Evolutionary conservation across 371 early-diverging fungal genomes (phyloP).

Genomic region (Mucor irregularis): DNA sequence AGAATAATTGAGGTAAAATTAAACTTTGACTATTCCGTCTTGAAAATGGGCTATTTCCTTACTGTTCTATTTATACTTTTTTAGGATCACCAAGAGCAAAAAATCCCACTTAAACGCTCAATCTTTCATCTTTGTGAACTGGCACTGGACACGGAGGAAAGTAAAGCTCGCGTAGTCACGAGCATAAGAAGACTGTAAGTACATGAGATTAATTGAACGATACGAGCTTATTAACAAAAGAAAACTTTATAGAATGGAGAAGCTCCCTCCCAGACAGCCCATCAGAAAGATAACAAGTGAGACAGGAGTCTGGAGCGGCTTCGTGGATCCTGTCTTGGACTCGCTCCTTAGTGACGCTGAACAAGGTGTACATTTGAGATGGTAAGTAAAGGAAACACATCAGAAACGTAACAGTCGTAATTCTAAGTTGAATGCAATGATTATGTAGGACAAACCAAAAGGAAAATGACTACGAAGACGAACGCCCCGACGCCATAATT

Average conservation of each 20-base stretch:
- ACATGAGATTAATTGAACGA: no score
- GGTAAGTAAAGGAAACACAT: no score
- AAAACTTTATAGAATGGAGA: conserved; percentile 3
- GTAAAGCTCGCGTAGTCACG: conserved; percentile 6
- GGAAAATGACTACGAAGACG: conserved; percentile 1
- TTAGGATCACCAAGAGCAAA: background rate
- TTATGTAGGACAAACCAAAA: conserved; percentile 15
- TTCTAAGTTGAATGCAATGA: background rate
- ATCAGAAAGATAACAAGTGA: conserved; percentile 1
- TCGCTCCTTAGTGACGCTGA: conserved; percentile 2
- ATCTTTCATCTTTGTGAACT: background rate
- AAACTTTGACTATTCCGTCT: background rate
- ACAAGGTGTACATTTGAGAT: conserved; percentile 4
- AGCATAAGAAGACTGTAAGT: conserved; percentile 8
- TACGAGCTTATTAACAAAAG: no score
- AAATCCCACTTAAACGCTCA: conserved; percentile 3
- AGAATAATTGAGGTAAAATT: conserved; percentile 2
- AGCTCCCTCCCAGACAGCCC: background rate
- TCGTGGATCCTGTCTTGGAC: conserved; percentile 5
- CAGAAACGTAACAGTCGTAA: no score
- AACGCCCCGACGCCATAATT: conserved; percentile 10
- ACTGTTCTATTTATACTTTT: conserved; percentile 3
- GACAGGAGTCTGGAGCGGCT: background rate
- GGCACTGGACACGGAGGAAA: conserved; percentile 3
- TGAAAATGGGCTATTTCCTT: conserved; percentile 5